phyloP scores from a whole-genome alignment of 2,329 filamentous ascomycete genomes.

The Pseudogymnoascus sp. region DNA sequence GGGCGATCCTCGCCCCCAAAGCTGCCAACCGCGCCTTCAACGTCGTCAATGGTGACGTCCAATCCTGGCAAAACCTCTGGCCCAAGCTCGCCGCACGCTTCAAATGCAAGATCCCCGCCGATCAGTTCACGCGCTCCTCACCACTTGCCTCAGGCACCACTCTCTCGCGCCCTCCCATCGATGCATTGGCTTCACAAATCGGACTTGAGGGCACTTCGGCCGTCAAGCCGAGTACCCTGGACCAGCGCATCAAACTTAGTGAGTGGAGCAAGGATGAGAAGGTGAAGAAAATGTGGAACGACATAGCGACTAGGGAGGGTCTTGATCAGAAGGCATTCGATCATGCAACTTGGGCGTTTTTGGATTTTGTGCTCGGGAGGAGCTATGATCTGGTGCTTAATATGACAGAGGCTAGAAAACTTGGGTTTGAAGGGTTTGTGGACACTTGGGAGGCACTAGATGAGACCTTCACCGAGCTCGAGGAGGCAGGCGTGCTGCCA shows the following conservation, averaged over 20 bases:
- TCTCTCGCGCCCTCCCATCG: constrained; percentile 18
- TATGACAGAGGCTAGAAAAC: constrained; percentile 39
- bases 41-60: constrained; percentile 32
- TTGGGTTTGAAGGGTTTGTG: constrained; percentile 36
- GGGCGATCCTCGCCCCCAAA: constrained; percentile 12
- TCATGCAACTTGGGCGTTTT: constrained; percentile 37
- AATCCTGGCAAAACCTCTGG: constrained; percentile 34
- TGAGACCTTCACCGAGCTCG: constrained; percentile 28
- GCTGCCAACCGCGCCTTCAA: constrained; percentile 35
- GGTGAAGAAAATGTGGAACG: constrained; percentile 11
- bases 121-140: not conserved
- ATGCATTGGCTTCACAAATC: constrained; percentile 16
- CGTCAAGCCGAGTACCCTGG: constrained; percentile 22
- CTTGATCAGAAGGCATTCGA: constrained; percentile 16
- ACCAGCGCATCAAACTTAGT: constrained; percentile 18
- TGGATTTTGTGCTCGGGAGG: constrained; percentile 36
- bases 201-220: constrained; percentile 20
- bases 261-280: constrained; percentile 12
- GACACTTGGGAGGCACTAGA: constrained; percentile 33
- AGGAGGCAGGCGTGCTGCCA: constrained; percentile 22
- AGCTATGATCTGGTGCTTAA: constrained; percentile 31
- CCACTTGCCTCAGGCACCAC: not conserved
- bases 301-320: constrained; percentile 8
- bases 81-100: constrained; percentile 32
- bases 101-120: constrained; percentile 15